Percentiles rank a stretch among this genome's conserved stretches.
Evolutionary conservation across 306 rosid genomes (phyloP).

Genomic region (Urtica urens): DNA sequence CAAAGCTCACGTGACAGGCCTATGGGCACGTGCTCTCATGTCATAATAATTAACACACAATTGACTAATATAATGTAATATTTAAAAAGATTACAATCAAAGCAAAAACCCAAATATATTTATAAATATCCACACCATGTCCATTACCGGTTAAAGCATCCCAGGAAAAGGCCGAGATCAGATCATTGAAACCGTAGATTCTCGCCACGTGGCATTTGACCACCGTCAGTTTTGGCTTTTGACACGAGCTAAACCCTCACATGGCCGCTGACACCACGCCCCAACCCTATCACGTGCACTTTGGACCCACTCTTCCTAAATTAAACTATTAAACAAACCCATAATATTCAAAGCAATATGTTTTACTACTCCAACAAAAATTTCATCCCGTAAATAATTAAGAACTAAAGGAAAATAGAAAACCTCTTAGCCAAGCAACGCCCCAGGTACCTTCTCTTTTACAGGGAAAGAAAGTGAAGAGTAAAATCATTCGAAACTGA

Average conservation of each 20-base stretch:
- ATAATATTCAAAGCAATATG: background rate
- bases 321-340: background rate
- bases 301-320: constrained; percentile 17
- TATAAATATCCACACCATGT: background rate
- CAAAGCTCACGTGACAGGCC: constrained; percentile 36
- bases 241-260: constrained; percentile 52
- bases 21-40: constrained; percentile 49
- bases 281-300: constrained; percentile 43
- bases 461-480: background rate
- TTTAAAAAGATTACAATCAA: background rate
- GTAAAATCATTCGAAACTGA: too few relatives aligned
- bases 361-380: background rate
- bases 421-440: constrained; percentile 35
- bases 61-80: background rate
- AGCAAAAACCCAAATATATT: background rate
- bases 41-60: constrained; percentile 11
- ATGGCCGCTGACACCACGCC: constrained; percentile 47
- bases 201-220: constrained; percentile 49
- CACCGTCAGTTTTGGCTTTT: constrained; percentile 52
- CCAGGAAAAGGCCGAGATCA: constrained; percentile 11
- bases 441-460: constrained; percentile 19
- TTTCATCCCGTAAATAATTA: background rate
- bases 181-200: constrained; percentile 12
- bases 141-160: constrained; percentile 15
- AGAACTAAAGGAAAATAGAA: constrained; percentile 4